phyloP scores from a whole-genome alignment of 2,329 filamentous ascomycete species.

The Cercospora canescens region DNA sequence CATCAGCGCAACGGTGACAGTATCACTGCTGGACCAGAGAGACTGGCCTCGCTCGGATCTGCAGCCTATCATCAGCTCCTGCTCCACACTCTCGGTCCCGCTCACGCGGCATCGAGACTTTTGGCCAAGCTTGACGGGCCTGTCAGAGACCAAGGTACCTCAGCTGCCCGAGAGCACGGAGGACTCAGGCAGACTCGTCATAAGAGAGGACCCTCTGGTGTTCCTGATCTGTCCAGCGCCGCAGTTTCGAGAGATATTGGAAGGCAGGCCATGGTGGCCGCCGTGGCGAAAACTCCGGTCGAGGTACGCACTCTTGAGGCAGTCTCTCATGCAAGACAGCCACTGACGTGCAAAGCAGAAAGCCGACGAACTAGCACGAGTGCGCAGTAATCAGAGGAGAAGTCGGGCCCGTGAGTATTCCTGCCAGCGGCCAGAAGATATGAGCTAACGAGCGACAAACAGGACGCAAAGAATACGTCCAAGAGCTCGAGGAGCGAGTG shows the following conservation, averaged over 20 bases:
- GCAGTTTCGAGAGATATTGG: not conserved
- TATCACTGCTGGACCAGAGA: too few relatives aligned
- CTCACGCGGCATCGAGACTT: not conserved
- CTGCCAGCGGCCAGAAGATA: not conserved
- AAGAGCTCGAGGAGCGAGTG: conserved; percentile 4
- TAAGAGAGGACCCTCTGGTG: not conserved
- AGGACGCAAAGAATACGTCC: conserved; percentile 6
- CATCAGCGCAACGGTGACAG: not conserved
- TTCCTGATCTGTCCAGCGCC: not conserved
- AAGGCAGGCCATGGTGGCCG: not conserved
- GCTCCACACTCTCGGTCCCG: not conserved
- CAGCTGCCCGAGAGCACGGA: not conserved
- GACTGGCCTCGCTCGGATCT: not conserved
- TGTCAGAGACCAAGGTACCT: not conserved
- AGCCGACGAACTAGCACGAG: conserved; percentile 1
- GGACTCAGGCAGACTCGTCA: not conserved
- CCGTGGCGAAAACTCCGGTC: not conserved
- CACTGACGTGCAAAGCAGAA: not conserved
- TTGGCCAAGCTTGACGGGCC: not conserved
- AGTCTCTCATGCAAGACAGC: not conserved
- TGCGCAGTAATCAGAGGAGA: conserved; percentile 1
- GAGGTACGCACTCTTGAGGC: not conserved
- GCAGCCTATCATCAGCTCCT: not conserved
- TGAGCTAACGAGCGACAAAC: not conserved
- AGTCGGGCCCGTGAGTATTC: not conserved